phyloP scores from a whole-genome alignment of 2,329 filamentous ascomycete genomes.

The Orbilia quercus region DNA sequence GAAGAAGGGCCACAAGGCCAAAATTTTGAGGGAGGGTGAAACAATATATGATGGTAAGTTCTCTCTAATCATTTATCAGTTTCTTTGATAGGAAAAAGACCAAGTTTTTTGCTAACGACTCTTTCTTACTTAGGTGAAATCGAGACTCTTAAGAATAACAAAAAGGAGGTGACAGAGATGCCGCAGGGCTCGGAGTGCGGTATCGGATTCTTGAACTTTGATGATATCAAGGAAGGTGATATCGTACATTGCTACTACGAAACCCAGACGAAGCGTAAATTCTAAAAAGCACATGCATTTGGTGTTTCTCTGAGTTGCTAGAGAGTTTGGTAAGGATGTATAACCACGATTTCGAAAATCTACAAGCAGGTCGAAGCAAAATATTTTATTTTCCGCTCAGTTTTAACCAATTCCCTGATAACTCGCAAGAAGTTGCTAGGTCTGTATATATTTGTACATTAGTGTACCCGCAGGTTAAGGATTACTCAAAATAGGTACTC shows the following conservation, averaged over 20 bases:
- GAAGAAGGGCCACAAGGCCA: constrained; percentile 72
- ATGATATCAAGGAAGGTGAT: constrained; percentile 82
- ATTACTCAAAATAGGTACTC: too few species aligned
- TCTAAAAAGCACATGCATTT: constrained; percentile 11
- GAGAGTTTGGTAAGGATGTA: background rate
- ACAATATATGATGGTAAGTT: constrained; percentile 83
- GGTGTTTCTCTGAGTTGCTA: background rate
- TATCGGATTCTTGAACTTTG: constrained; percentile 83
- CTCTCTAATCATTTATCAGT: constrained; percentile 14
- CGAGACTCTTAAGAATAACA: constrained; percentile 85
- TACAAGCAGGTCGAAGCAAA: constrained; percentile 7
- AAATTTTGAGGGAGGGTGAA: constrained; percentile 74
- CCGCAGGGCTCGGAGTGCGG: constrained; percentile 94
- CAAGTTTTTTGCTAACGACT: constrained; percentile 51
- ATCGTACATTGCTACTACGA: constrained; percentile 89
- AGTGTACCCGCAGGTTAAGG: background rate
- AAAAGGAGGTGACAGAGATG: constrained; percentile 91
- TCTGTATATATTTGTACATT: constrained; percentile 30
- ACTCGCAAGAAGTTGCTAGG: background rate
- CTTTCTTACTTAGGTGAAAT: constrained; percentile 72
- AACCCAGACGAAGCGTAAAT: constrained; percentile 74
- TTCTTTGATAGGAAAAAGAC: background rate
- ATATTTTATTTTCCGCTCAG: constrained; percentile 23
- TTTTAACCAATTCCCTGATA: background rate
- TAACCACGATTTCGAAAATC: background rate